Base-by-base conservation (phyloP, 2,329 filamentous ascomycete species). In the Trichothecium sympodiale region DNA sequence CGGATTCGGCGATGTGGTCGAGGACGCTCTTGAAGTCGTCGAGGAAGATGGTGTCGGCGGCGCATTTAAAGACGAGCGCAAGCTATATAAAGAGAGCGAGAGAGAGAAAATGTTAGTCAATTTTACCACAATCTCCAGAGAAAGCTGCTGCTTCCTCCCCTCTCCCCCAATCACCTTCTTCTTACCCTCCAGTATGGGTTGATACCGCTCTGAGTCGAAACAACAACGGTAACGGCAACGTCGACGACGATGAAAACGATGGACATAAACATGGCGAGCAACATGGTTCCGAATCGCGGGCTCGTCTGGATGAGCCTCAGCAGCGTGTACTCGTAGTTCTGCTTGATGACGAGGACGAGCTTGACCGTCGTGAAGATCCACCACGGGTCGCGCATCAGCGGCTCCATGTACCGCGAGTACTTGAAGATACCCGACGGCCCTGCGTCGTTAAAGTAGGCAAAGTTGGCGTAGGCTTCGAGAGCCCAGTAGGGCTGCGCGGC, bases 21-120 rank as follows among this genome's bases (percentile, higher is more conserved):
- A 43, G 38, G 5, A 43, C 41, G 25, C 31, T 36, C 31, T 43
- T 43, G 38, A 43, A 43, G 37, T 43, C 41, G 35, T 43, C 41
- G 33, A 43, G 38, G 36, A 43, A 43, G 23, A 43, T 41, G 32
- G 35, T 39, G 20, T 43, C 41, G 31, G 41, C 38, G 26, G 41
- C 41, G 17, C 41, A 43, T 30, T 43, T 43, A 36, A 44, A 44
- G 17, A 44, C 42, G 26, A 44, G 38, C 10, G 42, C 42, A 16
- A 44, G 36, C 42, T 43, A 17, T 12, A 20, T 18, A 17, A 26
- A 17, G 16, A 16, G 23, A 30, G 10, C 31, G 15, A 10, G 15
- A 4, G 14, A n/a, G n/a, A 16, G 15, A n/a, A 26, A 23, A 33
- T 27, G 16, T 30, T 25, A 25, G 20, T 25, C 6, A 6, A 10